A percentile compares a stretch with the other conserved stretches of the same genome.
Conservation (phyloP, 345 rosid species). For the Cardamine resedifolia region DNA sequence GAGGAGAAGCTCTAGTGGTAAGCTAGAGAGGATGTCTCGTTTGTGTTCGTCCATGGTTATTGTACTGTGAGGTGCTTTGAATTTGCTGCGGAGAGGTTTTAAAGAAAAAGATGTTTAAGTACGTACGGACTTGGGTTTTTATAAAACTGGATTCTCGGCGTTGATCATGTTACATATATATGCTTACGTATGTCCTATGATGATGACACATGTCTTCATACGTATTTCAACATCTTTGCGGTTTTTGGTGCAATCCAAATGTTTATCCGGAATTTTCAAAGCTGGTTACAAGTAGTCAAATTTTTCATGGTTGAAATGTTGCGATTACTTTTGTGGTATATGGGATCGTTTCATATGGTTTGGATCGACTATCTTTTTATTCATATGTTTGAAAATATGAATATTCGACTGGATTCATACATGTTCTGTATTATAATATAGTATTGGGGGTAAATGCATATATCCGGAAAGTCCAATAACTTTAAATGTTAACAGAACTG, state of each 20-base stretch:
- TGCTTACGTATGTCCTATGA: neutral
- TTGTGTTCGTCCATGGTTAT: slow-evolving; percentile 23
- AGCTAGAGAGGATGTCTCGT: slow-evolving; percentile 46
- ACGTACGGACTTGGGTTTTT: slow-evolving; percentile 21
- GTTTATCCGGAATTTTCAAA: neutral
- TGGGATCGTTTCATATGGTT: neutral
- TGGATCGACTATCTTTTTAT: neutral
- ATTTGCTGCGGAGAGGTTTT: neutral
- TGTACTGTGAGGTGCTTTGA: slow-evolving; percentile 1
- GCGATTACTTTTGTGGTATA: neutral
- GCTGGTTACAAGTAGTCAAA: neutral
- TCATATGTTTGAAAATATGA: no score
- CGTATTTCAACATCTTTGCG: neutral
- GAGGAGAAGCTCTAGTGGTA: slow-evolving; percentile 62
- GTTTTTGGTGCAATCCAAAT: neutral
- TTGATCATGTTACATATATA: slow-evolving; percentile 23
- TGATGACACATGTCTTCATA: neutral
- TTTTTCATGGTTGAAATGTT: neutral
- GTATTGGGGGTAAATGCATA: neutral
- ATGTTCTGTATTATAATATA: neutral
- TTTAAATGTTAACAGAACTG: neutral
- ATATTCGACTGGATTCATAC: neutral
- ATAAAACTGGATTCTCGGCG: slow-evolving; percentile 15
- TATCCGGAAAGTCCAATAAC: neutral
- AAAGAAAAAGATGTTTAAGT: neutral